Evolutionary conservation across 495 filamentous ascomycete species (phyloP), one percentile per base, ranked within the genome.

Genomic region (Bacidia gigantensis): DNA sequence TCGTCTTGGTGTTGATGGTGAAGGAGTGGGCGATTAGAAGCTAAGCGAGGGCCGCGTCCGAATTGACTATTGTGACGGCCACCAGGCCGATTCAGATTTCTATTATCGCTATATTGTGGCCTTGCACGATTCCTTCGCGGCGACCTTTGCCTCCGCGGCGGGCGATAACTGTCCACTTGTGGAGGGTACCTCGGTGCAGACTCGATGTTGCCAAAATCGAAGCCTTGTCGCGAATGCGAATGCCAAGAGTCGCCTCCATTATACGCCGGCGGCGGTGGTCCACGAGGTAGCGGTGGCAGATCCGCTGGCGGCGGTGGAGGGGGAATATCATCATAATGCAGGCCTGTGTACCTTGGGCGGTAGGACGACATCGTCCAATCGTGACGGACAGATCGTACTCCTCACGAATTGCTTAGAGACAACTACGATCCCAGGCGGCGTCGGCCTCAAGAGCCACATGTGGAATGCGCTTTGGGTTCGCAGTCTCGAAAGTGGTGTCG

Each of bases 21-120:
- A 17, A 77, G 52, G 9, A 77, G 59, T 10, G 73, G 74, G 17
- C 74, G 68, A 24, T 74, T 71, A 9, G 73, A 59, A 3, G 66
- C 60, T 12, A 62, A 62, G 14, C 65, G 63, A 47, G 63, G 60
- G 26, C 46, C 32, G 26, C 63, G 63, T 3, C 59, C 51, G 51
- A 25, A 40, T 1, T 51, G 26, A n/a, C 50, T 32, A 12, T 26
- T 40, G 5, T 29, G 17, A 39, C 51, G 46, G 18, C 56, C 24
- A 25, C 45, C 46, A 22, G 29, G 3, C 14, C 12, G 51, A 40
- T 60, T 57, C 3, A 57, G 32, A 43, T 54, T 60, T 47, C 40
- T 22, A 20, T 45, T 56, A 40, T 56, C 53, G 18, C 40, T 25
- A 43, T 52, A 49, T 12, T 39, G 44, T 2, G 35, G 39, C 20